These are phyloP conservation scores for Raffaelea albimanens DNA, from an alignment of 2,329 filamentous ascomycete genomes.

Conservation along the genomic window DNA sequence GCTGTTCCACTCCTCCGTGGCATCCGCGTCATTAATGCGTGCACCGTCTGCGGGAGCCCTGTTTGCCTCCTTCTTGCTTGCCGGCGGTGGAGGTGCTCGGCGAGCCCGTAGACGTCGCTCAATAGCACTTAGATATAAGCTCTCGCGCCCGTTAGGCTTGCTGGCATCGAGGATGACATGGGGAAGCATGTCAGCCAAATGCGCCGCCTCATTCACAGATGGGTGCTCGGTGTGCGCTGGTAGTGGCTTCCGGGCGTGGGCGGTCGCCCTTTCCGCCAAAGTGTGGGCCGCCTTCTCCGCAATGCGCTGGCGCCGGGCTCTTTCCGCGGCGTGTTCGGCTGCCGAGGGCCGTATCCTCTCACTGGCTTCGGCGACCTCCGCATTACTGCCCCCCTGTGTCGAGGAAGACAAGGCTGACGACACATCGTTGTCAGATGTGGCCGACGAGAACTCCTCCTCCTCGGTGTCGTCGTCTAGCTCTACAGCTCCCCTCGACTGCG, in stretches of 20 bases:
- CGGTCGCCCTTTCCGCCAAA: conserved; percentile 45
- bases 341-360: conserved; percentile 13
- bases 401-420: conserved; percentile 10
- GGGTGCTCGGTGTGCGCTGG: conserved; percentile 45
- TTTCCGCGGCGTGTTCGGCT: conserved; percentile 48
- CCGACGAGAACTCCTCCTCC: conserved; percentile 2
- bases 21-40: conserved; percentile 2
- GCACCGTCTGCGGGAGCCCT: not conserved
- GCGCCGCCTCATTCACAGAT: conserved; percentile 44
- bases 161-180: conserved; percentile 70
- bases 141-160: conserved; percentile 68
- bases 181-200: conserved; percentile 48
- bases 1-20: conserved; percentile 29
- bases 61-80: conserved; percentile 10
- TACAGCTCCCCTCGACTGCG: not conserved
- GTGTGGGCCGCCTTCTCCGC: conserved; percentile 44
- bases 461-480: not conserved
- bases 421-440: not conserved
- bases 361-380: not conserved
- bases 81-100: conserved; percentile 7
- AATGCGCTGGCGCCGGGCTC: conserved; percentile 50
- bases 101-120: conserved; percentile 33
- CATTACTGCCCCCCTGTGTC: not conserved
- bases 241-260: conserved; percentile 39
- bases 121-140: conserved; percentile 58